Evolutionary conservation across 163 green algal species (phyloP).

Genomic region (Prototheca stagnorum): DNA sequence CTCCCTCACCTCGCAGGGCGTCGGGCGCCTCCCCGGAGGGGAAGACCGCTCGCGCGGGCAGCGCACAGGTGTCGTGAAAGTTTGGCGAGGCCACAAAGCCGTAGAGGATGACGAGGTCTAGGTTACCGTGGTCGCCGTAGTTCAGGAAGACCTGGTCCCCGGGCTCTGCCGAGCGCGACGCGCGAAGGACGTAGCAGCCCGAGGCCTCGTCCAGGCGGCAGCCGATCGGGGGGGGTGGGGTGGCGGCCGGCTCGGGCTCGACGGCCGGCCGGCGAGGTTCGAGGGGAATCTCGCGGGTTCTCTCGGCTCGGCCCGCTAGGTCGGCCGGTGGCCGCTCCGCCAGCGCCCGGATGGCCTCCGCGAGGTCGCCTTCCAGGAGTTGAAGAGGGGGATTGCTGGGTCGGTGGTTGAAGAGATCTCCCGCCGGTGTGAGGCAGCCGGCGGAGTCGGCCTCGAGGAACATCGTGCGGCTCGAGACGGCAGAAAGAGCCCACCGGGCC

Average conservation of each 20-base stretch:
- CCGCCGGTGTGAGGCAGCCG: too few relatives aligned
- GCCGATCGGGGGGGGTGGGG: background rate
- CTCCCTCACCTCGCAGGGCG: background rate
- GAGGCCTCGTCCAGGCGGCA: background rate
- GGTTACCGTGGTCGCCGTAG: slow-evolving; percentile 54
- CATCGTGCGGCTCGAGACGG: too few relatives aligned
- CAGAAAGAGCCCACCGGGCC: too few relatives aligned
- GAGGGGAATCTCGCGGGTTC: too few relatives aligned
- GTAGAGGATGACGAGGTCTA: slow-evolving; percentile 57
- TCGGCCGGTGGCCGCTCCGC: background rate
- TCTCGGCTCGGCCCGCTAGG: background rate
- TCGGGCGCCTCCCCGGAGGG: background rate
- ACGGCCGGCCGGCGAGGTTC: too few relatives aligned
- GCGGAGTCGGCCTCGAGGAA: too few relatives aligned
- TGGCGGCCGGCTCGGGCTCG: background rate
- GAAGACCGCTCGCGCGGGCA: slow-evolving; percentile 20
- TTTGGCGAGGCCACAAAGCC: slow-evolving; percentile 54
- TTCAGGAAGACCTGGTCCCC: slow-evolving; percentile 50
- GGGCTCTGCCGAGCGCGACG: background rate
- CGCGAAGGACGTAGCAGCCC: background rate
- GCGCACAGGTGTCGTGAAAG: slow-evolving; percentile 30
- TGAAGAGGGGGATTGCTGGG: too few relatives aligned
- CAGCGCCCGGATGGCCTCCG: too few relatives aligned
- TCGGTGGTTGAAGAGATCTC: too few relatives aligned
- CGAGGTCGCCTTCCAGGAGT: too few relatives aligned